Evolutionary conservation across 169 alveolate species (phyloP).

Genomic region (Plasmodium gonderi): DNA sequence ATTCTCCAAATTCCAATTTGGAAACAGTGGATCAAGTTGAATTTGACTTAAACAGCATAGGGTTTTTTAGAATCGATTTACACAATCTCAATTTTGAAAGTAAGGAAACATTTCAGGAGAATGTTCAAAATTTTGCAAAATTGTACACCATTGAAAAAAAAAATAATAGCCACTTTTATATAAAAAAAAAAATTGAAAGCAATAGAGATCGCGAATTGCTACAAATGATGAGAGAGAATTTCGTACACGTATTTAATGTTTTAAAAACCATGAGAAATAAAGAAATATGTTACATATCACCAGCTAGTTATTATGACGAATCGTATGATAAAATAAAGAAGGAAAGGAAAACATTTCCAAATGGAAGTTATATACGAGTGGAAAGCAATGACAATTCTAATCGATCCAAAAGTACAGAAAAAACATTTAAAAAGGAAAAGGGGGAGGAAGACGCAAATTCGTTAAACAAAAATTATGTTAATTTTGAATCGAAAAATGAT

Average conservation of each 20-base stretch:
- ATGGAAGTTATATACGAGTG: background rate
- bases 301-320: slow-evolving; percentile 18
- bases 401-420: slow-evolving; percentile 38
- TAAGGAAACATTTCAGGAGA: background rate
- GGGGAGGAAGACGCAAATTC: slow-evolving; percentile 3
- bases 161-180: slow-evolving; percentile 15
- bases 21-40: slow-evolving; percentile 11
- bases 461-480: slow-evolving; percentile 1
- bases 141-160: slow-evolving; percentile 48
- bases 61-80: slow-evolving; percentile 46
- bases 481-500: slow-evolving; percentile 6
- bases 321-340: slow-evolving; percentile 22
- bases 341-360: background rate
- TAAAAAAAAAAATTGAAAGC: slow-evolving; percentile 39
- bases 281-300: slow-evolving; percentile 47
- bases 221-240: slow-evolving; percentile 37
- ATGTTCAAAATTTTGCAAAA: slow-evolving; percentile 14
- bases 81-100: slow-evolving; percentile 12
- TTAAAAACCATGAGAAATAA: slow-evolving; percentile 62
- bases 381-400: slow-evolving; percentile 24
- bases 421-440: slow-evolving; percentile 45
- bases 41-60: slow-evolving; percentile 55
- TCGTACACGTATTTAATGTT: slow-evolving; percentile 17
- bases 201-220: slow-evolving; percentile 10
- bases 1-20: slow-evolving; percentile 8